phyloP scores from a whole-genome alignment of 2,329 filamentous ascomycete species.

The Grosmannia penicillata region DNA sequence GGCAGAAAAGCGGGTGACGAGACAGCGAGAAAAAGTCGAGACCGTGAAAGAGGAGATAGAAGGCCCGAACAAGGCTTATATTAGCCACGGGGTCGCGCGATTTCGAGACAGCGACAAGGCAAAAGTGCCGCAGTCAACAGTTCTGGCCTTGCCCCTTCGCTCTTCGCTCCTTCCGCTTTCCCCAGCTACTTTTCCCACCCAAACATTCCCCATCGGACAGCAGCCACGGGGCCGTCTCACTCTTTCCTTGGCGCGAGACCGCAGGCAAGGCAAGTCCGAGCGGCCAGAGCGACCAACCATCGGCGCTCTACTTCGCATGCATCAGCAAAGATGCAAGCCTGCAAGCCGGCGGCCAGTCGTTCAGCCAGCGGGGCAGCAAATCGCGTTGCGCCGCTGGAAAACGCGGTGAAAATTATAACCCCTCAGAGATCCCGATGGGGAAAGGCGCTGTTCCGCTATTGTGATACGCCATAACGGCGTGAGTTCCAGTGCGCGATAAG shows the following conservation, averaged over 20 bases:
- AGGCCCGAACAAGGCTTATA: neutral
- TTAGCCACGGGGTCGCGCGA: neutral
- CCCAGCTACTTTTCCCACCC: neutral
- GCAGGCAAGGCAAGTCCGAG: neutral
- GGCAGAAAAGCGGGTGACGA: too few species aligned
- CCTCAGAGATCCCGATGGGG: slow-evolving; percentile 9
- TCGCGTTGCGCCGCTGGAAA: slow-evolving; percentile 9
- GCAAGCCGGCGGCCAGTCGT: neutral
- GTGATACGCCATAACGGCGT: too few species aligned
- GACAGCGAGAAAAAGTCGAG: neutral
- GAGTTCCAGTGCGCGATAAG: too few species aligned
- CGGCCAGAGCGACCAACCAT: neutral
- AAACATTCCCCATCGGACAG: neutral
- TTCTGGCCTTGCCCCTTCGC: neutral
- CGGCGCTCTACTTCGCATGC: neutral
- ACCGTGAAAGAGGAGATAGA: neutral
- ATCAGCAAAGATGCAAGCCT: neutral
- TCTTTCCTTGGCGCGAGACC: too few species aligned
- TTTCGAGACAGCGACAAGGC: too few species aligned
- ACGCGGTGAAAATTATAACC: slow-evolving; percentile 11
- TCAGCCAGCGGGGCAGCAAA: slow-evolving; percentile 2
- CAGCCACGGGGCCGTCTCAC: slow-evolving; percentile 4
- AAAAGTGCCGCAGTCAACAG: slow-evolving; percentile 1
- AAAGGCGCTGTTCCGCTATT: too few species aligned
- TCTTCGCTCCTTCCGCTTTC: neutral